Conservation (phyloP, 148 eudicot genomes). For the Vaccinium vitisidaea region DNA sequence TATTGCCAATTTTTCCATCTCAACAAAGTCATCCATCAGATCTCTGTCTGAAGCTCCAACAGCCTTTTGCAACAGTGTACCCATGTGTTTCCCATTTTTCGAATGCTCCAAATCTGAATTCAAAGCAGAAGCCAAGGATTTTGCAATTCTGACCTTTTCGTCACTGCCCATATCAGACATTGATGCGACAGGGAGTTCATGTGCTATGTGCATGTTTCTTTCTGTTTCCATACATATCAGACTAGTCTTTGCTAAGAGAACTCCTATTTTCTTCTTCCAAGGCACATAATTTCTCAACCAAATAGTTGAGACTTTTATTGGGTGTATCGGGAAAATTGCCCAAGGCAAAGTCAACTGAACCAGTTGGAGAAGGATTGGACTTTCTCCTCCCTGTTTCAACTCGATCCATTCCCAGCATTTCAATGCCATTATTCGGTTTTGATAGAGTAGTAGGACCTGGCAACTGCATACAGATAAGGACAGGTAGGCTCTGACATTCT, state of each 20-base stretch:
- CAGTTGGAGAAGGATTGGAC: conserved; percentile 37
- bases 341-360: conserved; percentile 33
- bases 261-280: conserved; percentile 75
- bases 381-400: conserved; percentile 45
- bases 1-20: conserved; percentile 91
- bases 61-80: conserved; percentile 36
- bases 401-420: conserved; percentile 44
- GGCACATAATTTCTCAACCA: conserved; percentile 47
- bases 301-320: conserved; percentile 38
- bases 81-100: conserved; percentile 40
- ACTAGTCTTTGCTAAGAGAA: conserved; percentile 40
- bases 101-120: conserved; percentile 55
- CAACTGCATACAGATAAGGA: conserved; percentile 68
- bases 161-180: conserved; percentile 75
- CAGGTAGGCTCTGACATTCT: conserved; percentile 81
- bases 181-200: conserved; percentile 45
- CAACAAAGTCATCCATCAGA: conserved; percentile 95
- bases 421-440: conserved; percentile 84
- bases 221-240: conserved; percentile 27
- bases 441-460: conserved; percentile 86
- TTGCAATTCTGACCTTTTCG: conserved; percentile 60
- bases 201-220: conserved; percentile 11
- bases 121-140: conserved; percentile 52
- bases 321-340: conserved; percentile 45
- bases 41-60: conserved; percentile 58